Conservation (phyloP, 1,139 yeast genomes). For the Ogataea hybrid region DNA sequence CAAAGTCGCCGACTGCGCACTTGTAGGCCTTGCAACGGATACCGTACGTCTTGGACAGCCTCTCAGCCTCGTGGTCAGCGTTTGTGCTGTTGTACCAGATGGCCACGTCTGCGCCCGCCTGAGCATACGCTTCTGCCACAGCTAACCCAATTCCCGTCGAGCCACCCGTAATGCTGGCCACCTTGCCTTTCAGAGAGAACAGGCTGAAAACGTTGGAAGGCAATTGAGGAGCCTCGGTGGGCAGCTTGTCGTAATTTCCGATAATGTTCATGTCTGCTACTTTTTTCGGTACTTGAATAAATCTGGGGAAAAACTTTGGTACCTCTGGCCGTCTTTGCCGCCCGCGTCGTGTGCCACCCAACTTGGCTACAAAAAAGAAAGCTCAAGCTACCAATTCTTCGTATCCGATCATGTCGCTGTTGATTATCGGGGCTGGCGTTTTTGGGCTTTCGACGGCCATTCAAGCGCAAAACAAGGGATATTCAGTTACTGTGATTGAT, state of each 20-base stretch:
- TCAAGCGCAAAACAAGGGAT: constrained; percentile 28
- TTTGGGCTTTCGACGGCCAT: constrained; percentile 40
- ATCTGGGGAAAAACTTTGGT: neutral
- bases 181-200: constrained; percentile 74
- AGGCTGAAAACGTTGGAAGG: constrained; percentile 40
- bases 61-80: constrained; percentile 57
- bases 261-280: constrained; percentile 38
- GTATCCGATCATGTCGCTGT: constrained; percentile 8
- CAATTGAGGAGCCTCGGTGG: constrained; percentile 19
- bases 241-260: constrained; percentile 1
- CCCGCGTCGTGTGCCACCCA: no score
- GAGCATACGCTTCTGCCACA: constrained; percentile 81
- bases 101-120: constrained; percentile 89
- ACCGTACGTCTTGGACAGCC: constrained; percentile 54
- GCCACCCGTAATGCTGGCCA: constrained; percentile 81
- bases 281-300: constrained; percentile 24
- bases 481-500: constrained; percentile 38
- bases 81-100: constrained; percentile 71
- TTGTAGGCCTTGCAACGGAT: constrained; percentile 65
- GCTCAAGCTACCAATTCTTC: neutral
- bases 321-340: no score
- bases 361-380: no score
- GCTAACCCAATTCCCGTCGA: constrained; percentile 84
- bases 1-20: constrained; percentile 59
- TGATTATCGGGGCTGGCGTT: constrained; percentile 37